Evolutionary conservation across 495 filamentous ascomycete genomes (phyloP), one percentile per base, ranked within the genome.

Genomic region (Tirmania nivea): DNA sequence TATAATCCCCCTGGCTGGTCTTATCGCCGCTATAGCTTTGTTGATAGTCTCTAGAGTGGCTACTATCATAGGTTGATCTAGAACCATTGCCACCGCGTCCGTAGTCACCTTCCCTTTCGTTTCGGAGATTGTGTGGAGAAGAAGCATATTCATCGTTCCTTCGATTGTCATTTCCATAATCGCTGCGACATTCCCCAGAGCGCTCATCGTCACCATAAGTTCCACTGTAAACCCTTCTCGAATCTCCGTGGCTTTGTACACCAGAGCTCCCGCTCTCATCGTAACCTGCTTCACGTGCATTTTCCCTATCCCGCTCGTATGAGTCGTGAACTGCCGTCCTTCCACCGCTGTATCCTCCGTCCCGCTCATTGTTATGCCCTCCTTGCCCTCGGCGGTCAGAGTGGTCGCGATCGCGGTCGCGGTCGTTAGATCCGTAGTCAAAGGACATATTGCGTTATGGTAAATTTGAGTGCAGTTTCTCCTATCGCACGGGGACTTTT

Each of bases 401-500:
- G 9, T 45, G 39, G 8, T 45, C 39, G 3, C 39, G 39, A 45
- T 45, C 39, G 8, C 39, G 39, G 14, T 45, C 14, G 39, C 39
- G 39, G 39, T 45, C 39, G 3, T 14, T 45, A 45, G 39, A 45
- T 45, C 14, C 39, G 39, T 45, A 45, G 39, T 45, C 39, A 19
- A 45, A 45, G 9, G 39, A 45, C 39, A 45, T 45, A 6, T 14
- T 45, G 39, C 17, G 39, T 31, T 31, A 31, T 7, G 7, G 25
- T 31, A 31, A 31, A 31, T 31, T 31, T 7, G 25, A 5, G 25
- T 31, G 62, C 7, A 31, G 25, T 31, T 31, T 31, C 25, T 31
- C 25, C 25, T 1, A 31, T 80, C 73, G 60, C 25, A 31, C 25
- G 7, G 7, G 25, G 7, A n/a, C n/a, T 31, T 31, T 31, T 5